Conservation (phyloP, 495 filamentous ascomycete genomes). For the Hypoxylon trugodes region DNA sequence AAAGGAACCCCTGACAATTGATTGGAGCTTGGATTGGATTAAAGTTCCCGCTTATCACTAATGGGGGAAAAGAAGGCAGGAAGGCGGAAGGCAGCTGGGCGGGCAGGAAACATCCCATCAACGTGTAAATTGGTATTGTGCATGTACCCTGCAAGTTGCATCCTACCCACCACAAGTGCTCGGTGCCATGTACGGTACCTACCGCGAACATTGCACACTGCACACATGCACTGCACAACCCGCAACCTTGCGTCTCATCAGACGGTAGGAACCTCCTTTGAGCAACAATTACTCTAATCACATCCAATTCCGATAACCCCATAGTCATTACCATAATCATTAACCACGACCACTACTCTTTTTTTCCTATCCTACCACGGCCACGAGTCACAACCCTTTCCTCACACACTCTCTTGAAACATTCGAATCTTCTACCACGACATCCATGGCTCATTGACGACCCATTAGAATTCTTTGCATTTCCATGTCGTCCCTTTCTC, state of each 20-base stretch:
- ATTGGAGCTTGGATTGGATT: too few species aligned
- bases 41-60: slow-evolving; percentile 32
- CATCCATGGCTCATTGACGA: slow-evolving; percentile 5
- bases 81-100: too few species aligned
- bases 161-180: slow-evolving; percentile 20
- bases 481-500: slow-evolving; percentile 38
- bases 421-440: slow-evolving; percentile 2
- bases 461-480: slow-evolving; percentile 19
- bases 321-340: slow-evolving; percentile 9
- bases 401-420: slow-evolving; percentile 5
- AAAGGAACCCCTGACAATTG: too few species aligned
- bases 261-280: slow-evolving; percentile 39
- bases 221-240: not conserved
- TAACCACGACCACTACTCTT: slow-evolving; percentile 7
- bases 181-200: slow-evolving; percentile 25
- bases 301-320: slow-evolving; percentile 25
- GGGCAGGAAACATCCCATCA: too few species aligned
- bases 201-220: slow-evolving; percentile 23
- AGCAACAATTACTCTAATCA: slow-evolving; percentile 38
- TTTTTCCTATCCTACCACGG: slow-evolving; percentile 1
- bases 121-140: slow-evolving; percentile 11
- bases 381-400: too few species aligned
- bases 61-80: slow-evolving; percentile 14
- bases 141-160: slow-evolving; percentile 30
- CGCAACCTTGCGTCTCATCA: slow-evolving; percentile 37